Evolutionary conservation across 257 asterid species (phyloP), one percentile per base, ranked within the genome.

Genomic region (Parsonsia alboflavescens): DNA sequence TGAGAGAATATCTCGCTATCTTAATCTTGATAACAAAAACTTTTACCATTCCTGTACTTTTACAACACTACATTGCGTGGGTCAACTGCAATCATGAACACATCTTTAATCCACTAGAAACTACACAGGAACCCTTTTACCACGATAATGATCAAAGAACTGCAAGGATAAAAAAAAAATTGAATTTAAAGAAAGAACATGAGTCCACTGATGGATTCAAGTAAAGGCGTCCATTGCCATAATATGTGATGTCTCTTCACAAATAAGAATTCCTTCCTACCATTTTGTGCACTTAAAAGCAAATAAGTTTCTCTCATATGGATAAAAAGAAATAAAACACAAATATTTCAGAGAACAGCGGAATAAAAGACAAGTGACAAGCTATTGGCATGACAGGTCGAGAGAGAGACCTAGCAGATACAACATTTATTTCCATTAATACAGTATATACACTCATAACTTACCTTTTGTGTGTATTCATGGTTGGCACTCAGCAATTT

Each of bases 81-180:
- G 5, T 63, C 46, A 33, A 63, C 68, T 33, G 68, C 13, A 15
- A 33, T 33, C 46, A 63, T 63, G 15, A 63, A 7, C 68, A 33
- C 68, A 2, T 63, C n/a, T 36, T 36, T 16, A 10, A 10, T 11
- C 64, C 46, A 75, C 73, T 13, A 46, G 39, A 17, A 52, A 70
- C 76, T 76, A 91, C 36, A 89, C 96, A 0, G 97, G 96, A 52
- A 89, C 97, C 74, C 97, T 82, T 79, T 88, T 91, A 30, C 97
- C 92, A 33, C 97, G 96, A 72, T 88, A 85, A 49, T 90, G 88
- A 30, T 91, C 97, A 77, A 91, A 77, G 80, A 93, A 82, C 98
- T 90, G 97, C 93, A 88, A 58, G 57, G 9, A 30, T 44, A 24
- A 39, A 26, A 17, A 33, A 33, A 33, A 33, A 33, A 33, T 33